Base-by-base conservation (phyloP, 2,329 filamentous ascomycete species). In the Stagonosporopsis rhizophila region DNA sequence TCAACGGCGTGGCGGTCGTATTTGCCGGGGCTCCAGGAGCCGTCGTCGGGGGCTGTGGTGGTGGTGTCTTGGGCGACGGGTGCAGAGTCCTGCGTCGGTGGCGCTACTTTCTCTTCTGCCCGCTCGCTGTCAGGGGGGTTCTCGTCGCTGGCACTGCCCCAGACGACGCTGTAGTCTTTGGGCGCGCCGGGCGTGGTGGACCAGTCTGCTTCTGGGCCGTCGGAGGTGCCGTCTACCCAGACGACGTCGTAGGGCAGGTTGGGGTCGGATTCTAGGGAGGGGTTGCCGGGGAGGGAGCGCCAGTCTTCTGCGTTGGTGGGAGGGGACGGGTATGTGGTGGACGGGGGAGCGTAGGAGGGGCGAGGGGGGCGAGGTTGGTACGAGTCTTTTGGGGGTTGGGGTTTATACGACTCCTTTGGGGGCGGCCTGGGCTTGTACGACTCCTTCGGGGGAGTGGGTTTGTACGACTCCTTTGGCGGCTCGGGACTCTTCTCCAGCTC, bases 171-270 rank as follows among this genome's bases (percentile, higher is more conserved):
- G 23, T 56, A 61, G 25, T 58, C 56, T 1, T 53, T 30, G 0
- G 62, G 62, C 12, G 60, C 47, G 3, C 56, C 60, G 2, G 62
- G 56, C 9, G 44, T 25, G 4, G 30, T 41, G 4, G 22, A 25
- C 19, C 48, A 28, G 8, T 58, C 49, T 15, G 45, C 37, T 5
- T 25, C 46, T 2, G 59, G 53, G 3, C 62, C 62, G 4, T 60
- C 37, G 1, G 54, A 6, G 4, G 52, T 61, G 23, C 62, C 62
- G 9, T 63, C 62, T 4, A 65, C 60, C 45, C 45, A 66, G n/a
- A 64, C 61, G 4, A 59, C 53, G 17, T 53, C 44, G 37, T 62
- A 66, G 4, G 57, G 56, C 15, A 44, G 40, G 3, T 46, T 30
- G 8, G 52, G 52, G 19, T 56, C 37, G 8, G 48, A 51, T 11